phyloP scores from a whole-genome alignment of 371 early-diverging fungal species.

The Mucor piriformis region DNA sequence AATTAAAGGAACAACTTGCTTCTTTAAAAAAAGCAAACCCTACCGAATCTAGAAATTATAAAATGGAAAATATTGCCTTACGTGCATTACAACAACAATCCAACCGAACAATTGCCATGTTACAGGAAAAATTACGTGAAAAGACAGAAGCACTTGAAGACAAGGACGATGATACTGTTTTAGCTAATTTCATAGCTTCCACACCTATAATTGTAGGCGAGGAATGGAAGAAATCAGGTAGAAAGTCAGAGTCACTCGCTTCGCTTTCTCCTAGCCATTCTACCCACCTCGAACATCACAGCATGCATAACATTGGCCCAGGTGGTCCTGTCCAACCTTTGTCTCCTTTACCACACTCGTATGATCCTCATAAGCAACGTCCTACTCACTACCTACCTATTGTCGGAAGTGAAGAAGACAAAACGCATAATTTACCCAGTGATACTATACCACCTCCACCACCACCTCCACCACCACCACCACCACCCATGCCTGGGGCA shows the following conservation, averaged over 20 bases:
- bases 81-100: slow-evolving; percentile 44
- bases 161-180: slow-evolving; percentile 4
- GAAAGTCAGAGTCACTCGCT: neutral
- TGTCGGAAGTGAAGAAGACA: neutral
- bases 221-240: slow-evolving; percentile 41
- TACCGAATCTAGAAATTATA: slow-evolving; percentile 22
- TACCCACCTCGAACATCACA: neutral
- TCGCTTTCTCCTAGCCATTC: slow-evolving; percentile 1
- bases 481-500: slow-evolving; percentile 12
- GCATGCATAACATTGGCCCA: slow-evolving; percentile 9
- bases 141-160: slow-evolving; percentile 15
- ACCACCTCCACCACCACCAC: slow-evolving; percentile 8
- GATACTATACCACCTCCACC: slow-evolving; percentile 2
- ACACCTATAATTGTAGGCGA: slow-evolving; percentile 36
- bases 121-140: slow-evolving; percentile 38
- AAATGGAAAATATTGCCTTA: slow-evolving; percentile 43
- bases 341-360: neutral
- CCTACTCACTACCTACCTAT: neutral
- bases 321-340: slow-evolving; percentile 18
- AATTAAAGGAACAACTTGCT: slow-evolving; percentile 31
- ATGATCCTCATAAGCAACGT: neutral
- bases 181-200: neutral
- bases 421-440: neutral
- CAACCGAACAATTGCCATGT: slow-evolving; percentile 39
- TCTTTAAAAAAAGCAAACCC: slow-evolving; percentile 6